Evolutionary conservation across 495 filamentous ascomycete genomes (phyloP).

Genomic region (Staphylotrichum longicolle): DNA sequence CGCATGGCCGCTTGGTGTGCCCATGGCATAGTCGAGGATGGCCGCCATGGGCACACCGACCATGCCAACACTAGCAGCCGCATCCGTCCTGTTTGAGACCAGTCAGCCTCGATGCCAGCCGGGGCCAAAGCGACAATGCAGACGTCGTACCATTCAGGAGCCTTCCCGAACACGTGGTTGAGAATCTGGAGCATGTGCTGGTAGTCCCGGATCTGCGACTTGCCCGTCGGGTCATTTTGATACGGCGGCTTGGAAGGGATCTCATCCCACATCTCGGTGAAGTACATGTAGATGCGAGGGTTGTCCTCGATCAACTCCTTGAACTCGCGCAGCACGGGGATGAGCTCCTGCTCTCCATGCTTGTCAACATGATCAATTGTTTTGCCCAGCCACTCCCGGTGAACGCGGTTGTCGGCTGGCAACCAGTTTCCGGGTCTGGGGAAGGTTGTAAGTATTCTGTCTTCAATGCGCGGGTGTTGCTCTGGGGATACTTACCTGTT

Average conservation of each 20-base stretch:
- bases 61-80: slow-evolving; percentile 54
- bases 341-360: slow-evolving; percentile 41
- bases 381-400: slow-evolving; percentile 48
- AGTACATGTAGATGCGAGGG: slow-evolving; percentile 51
- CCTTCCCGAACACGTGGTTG: slow-evolving; percentile 60
- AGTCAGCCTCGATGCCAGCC: background rate
- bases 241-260: slow-evolving; percentile 60
- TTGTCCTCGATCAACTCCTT: slow-evolving; percentile 48
- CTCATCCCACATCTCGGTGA: slow-evolving; percentile 64
- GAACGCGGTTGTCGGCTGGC: slow-evolving; percentile 52
- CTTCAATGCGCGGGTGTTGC: background rate
- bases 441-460: slow-evolving; percentile 12
- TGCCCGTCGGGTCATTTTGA: slow-evolving; percentile 57
- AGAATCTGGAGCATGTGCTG: slow-evolving; percentile 62
- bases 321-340: slow-evolving; percentile 48
- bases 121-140: too few species aligned
- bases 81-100: slow-evolving; percentile 40
- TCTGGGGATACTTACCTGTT: slow-evolving; percentile 32
- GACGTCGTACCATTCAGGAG: slow-evolving; percentile 50
- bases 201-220: slow-evolving; percentile 60
- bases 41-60: slow-evolving; percentile 68
- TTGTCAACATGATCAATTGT: slow-evolving; percentile 47
- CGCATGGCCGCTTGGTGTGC: slow-evolving; percentile 62
- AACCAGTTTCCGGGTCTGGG: slow-evolving; percentile 52
- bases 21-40: slow-evolving; percentile 72